Evolutionary conservation across 345 rosid genomes (phyloP), one percentile per base, ranked within the genome.

Genomic region (Salix arbutifolia): DNA sequence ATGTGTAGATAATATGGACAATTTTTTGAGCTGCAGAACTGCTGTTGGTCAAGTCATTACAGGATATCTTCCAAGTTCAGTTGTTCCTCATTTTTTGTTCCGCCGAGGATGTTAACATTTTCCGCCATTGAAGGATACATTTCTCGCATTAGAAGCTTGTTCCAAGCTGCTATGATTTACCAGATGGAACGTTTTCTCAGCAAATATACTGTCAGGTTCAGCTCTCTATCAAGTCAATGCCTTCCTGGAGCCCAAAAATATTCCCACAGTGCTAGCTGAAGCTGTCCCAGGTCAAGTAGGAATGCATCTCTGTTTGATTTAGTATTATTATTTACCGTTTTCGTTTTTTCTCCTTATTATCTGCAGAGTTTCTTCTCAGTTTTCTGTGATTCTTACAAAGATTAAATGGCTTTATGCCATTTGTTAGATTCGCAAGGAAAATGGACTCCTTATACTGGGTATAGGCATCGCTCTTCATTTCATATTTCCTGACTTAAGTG

Each of bases 401-500:
- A 19, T 30, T 31, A 26, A 13, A 31, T 65, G 16, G 10, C 68
- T 65, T 16, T 17, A 30, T 65, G 35, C 19, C 17, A 65, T 21
- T 17, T 16, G 58, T 52, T 52, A 52, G n/a, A 18, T 52, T 52
- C 58, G 19, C 58, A 65, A 68, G 70, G 38, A 35, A 70, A 52
- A 53, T 72, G 5, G 37, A 71, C 74, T 84, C 67, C 70, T 77
- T 68, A 53, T 67, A 76, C 42, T 70, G 75, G 78, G 48, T 83
- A 79, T 77, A 95, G 96, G 97, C 99, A 33, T 88, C 97, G 35
- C 93, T 93, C 84, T 95, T 93, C 86, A 91, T 95, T 64, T 89
- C 97, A 44, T 95, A 91, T 80, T 97, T 93, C 46, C 94, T 95
- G 83, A 93, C 97, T 35, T 89, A 93, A 76, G 97, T 97, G 78